phyloP scores from a whole-genome alignment of 805 yeast genomes.

The Wilhelminamyces savonicus region DNA sequence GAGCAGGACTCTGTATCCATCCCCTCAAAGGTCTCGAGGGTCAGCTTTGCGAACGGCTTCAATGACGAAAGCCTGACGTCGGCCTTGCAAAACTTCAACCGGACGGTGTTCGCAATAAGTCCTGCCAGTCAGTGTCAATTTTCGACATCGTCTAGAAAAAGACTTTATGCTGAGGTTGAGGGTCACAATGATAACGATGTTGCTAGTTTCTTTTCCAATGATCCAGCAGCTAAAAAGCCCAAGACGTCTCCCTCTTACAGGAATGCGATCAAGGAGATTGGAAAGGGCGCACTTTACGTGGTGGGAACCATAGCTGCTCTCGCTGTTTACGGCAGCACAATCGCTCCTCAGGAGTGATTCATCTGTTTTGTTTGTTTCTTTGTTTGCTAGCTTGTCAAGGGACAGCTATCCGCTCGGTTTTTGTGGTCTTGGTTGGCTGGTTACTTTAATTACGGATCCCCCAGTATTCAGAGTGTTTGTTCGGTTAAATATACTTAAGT shows the following conservation, averaged over 20 bases:
- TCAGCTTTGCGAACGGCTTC: no score
- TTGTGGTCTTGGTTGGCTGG: neutral
- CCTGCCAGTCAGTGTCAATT: no score
- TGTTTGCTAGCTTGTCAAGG: conserved; percentile 1
- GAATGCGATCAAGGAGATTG: conserved; percentile 21
- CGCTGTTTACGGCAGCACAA: conserved; percentile 29
- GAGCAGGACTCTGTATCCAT: no score
- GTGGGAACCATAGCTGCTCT: conserved; percentile 26
- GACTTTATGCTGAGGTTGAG: conserved; percentile 3
- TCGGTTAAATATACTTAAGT: no score
- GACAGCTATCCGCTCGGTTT: conserved; percentile 1
- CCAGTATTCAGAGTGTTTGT: no score
- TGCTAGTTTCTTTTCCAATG: neutral
- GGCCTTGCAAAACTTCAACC: no score
- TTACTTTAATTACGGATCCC: no score
- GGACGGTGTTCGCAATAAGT: no score
- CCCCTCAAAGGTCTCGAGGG: no score
- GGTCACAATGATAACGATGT: conserved; percentile 4
- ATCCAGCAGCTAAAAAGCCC: conserved; percentile 7
- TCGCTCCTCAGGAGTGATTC: conserved; percentile 1
- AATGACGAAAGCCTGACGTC: no score
- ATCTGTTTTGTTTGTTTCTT: neutral
- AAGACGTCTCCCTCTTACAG: conserved; percentile 6
- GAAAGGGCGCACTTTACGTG: conserved; percentile 26
- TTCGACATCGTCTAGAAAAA: no score